A percentile compares a stretch with the other conserved stretches of the same genome.
phyloP scores from a whole-genome alignment of 208 protist species.

The Crithidia expoeki region DNA sequence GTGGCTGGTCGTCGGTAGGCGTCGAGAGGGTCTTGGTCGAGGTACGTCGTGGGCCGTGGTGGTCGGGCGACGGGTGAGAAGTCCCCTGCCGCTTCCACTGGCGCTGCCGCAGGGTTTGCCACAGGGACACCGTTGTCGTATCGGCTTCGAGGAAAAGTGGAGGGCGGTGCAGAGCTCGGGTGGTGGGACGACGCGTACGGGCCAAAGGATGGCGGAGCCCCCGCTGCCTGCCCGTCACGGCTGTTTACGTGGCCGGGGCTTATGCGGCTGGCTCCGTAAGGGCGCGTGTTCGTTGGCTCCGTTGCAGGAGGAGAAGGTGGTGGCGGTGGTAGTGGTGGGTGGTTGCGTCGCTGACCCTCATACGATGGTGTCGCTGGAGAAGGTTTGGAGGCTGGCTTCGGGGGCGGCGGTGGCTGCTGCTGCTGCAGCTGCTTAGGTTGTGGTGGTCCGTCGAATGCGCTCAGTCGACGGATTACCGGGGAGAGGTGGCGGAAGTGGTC shows the following conservation, averaged over 20 bases:
- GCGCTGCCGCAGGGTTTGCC: background rate
- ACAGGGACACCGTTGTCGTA: background rate
- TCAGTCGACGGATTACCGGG: slow-evolving; percentile 45
- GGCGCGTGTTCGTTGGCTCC: background rate
- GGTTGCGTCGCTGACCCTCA: slow-evolving; percentile 1
- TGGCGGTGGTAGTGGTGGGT: slow-evolving; percentile 15
- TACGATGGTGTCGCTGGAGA: background rate
- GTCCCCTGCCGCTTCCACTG: background rate
- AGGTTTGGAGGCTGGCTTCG: background rate
- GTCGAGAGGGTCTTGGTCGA: slow-evolving; percentile 6
- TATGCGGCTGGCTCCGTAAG: background rate
- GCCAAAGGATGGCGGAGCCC: background rate
- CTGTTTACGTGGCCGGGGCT: background rate
- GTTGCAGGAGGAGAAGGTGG: slow-evolving; percentile 1
- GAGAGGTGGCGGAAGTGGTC: slow-evolving; percentile 47
- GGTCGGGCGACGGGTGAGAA: slow-evolving; percentile 7
- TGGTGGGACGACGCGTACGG: background rate
- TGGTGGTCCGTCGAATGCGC: slow-evolving; percentile 33
- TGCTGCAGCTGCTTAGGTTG: too few species aligned
- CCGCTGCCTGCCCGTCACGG: background rate
- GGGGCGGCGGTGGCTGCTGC: background rate
- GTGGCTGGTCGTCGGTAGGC: slow-evolving; percentile 15
- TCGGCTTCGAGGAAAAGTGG: background rate
- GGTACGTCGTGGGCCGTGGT: slow-evolving; percentile 12
- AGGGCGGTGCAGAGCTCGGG: background rate